These are phyloP conservation scores for Endocarpon pusillum DNA, from an alignment of 495 filamentous ascomycete species.

Conservation along the genomic window DNA sequence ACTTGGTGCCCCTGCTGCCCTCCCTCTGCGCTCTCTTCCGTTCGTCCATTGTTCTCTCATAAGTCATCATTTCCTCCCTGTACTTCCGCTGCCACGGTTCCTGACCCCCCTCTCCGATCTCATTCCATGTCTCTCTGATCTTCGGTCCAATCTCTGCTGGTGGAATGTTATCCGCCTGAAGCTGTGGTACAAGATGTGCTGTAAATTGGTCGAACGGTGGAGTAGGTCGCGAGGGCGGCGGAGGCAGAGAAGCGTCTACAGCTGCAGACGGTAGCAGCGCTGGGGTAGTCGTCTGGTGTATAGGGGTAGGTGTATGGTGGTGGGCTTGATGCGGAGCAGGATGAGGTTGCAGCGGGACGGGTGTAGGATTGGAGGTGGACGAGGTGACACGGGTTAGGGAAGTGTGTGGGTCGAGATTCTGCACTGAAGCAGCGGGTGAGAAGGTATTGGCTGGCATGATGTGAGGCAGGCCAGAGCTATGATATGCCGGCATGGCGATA, in stretches of 20 bases:
- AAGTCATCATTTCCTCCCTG: slow-evolving; percentile 6
- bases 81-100: slow-evolving; percentile 6
- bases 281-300: no score
- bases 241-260: neutral
- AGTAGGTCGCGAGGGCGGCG: neutral
- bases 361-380: no score
- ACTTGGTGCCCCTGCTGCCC: neutral
- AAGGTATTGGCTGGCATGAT: neutral
- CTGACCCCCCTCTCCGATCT: slow-evolving; percentile 1
- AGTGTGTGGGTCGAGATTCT: no score
- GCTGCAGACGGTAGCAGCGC: no score
- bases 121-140: slow-evolving; percentile 7
- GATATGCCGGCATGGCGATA: neutral
- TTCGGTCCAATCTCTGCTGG: slow-evolving; percentile 7
- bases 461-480: neutral
- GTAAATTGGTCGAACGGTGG: neutral
- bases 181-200: neutral
- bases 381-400: no score
- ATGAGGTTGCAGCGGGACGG: no score
- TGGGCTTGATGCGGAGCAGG: no score
- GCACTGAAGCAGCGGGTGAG: neutral
- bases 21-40: slow-evolving; percentile 6
- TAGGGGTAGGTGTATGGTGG: no score
- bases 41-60: slow-evolving; percentile 6
- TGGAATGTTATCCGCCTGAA: neutral